Evolutionary conservation across 2,329 filamentous ascomycete species (phyloP).

Genomic region (Aspergillus sp.): DNA sequence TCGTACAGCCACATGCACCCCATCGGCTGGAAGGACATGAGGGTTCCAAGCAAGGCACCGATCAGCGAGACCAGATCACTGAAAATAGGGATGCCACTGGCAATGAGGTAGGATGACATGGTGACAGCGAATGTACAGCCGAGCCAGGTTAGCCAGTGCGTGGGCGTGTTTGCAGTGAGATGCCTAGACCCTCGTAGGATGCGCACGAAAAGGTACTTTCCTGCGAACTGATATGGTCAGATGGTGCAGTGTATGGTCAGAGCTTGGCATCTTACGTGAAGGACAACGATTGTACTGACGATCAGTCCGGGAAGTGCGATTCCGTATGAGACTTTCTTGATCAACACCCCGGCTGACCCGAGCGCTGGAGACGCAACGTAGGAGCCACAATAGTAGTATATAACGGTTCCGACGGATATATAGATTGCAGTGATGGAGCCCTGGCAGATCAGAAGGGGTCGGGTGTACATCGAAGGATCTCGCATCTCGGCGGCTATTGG

Average conservation of each 20-base stretch:
- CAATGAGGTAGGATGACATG: no score
- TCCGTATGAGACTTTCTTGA: slow-evolving; percentile 50
- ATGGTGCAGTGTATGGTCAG: no score
- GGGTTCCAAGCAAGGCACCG: no score
- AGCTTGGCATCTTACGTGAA: slow-evolving; percentile 20
- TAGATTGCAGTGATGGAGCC: slow-evolving; percentile 35
- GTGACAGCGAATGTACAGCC: no score
- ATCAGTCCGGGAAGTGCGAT: slow-evolving; percentile 34
- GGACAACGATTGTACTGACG: slow-evolving; percentile 20
- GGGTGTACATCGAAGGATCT: slow-evolving; percentile 32
- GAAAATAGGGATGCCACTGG: no score
- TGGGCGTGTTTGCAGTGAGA: slow-evolving; percentile 13
- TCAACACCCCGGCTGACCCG: slow-evolving; percentile 42
- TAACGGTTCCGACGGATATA: slow-evolving; percentile 38
- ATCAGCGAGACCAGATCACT: no score
- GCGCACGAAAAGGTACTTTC: slow-evolving; percentile 24
- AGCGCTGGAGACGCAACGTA: slow-evolving; percentile 50
- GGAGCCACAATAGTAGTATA: slow-evolving; percentile 50
- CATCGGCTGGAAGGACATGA: no score
- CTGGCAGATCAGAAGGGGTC: slow-evolving; percentile 36
- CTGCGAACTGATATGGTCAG: slow-evolving; percentile 12
- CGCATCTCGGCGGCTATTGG: slow-evolving; percentile 42
- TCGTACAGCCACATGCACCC: no score
- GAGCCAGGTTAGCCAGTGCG: no score
- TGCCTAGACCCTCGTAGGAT: slow-evolving; percentile 22